Evolutionary conservation across 2,329 filamentous ascomycete species (phyloP).

Genomic region (Monosporascus ibericus): DNA sequence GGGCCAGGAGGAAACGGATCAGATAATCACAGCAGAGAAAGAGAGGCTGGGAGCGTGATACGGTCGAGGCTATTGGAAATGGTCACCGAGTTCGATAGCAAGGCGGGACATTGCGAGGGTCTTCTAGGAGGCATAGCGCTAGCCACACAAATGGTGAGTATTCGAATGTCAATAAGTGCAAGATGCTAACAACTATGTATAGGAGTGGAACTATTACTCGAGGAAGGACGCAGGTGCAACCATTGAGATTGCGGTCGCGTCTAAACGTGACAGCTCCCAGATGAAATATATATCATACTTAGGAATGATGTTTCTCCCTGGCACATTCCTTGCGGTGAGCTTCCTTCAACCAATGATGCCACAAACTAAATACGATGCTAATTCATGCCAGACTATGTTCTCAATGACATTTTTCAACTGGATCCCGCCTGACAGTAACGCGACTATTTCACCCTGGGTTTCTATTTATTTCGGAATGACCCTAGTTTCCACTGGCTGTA

Average conservation of each 20-base stretch:
- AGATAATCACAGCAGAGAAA: neutral
- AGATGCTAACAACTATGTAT: neutral
- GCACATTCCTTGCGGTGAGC: constrained; percentile 18
- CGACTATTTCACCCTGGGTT: constrained; percentile 13
- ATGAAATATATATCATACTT: constrained; percentile 11
- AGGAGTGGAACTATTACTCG: constrained; percentile 17
- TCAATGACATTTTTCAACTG: constrained; percentile 17
- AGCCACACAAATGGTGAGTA: constrained; percentile 13
- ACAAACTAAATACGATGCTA: neutral
- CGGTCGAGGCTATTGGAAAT: constrained; percentile 9
- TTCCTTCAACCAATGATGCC: neutral
- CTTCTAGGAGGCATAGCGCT: constrained; percentile 10
- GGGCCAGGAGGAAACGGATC: neutral
- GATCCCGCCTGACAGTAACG: constrained; percentile 10
- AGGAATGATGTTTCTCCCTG: constrained; percentile 18
- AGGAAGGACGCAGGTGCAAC: constrained; percentile 8
- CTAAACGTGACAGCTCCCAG: constrained; percentile 13
- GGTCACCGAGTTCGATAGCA: constrained; percentile 11
- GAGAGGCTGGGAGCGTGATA: constrained; percentile 1
- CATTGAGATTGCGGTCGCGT: constrained; percentile 10
- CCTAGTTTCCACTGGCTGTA: constrained; percentile 1
- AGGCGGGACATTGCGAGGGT: constrained; percentile 4
- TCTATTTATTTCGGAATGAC: constrained; percentile 11
- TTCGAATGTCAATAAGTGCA: too few species aligned
- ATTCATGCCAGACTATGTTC: constrained; percentile 11